phyloP scores from a whole-genome alignment of 768 basidiomycete species.

The Xanthoconium purpureum region DNA sequence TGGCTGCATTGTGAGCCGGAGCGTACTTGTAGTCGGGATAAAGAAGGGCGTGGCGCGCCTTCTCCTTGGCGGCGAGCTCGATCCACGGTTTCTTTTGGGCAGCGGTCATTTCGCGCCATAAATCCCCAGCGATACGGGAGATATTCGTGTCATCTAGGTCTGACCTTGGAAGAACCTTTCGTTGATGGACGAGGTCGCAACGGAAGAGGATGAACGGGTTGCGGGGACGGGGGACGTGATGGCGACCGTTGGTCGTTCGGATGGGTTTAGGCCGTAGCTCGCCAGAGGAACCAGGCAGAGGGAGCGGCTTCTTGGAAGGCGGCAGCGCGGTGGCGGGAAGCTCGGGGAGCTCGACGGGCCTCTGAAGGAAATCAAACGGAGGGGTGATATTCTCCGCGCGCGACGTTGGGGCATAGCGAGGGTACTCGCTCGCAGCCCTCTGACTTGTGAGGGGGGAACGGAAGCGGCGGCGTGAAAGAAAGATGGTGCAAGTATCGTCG shows the following conservation, averaged over 20 bases:
- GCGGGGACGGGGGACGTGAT: conserved; percentile 67
- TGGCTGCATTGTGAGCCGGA: conserved; percentile 25
- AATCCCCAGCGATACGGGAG: conserved; percentile 59
- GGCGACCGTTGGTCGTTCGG: conserved; percentile 17
- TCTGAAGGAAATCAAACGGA: conserved; percentile 6
- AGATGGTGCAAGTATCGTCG: conserved; percentile 30
- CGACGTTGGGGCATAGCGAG: conserved; percentile 2
- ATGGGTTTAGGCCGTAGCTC: conserved; percentile 13
- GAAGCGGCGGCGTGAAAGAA: conserved; percentile 22
- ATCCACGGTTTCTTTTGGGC: conserved; percentile 50
- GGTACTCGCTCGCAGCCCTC: conserved; percentile 9
- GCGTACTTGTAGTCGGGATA: conserved; percentile 47
- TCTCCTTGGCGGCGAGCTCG: conserved; percentile 48
- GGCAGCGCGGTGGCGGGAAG: neutral
- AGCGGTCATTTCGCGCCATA: conserved; percentile 59
- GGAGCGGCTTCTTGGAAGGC: conserved; percentile 17
- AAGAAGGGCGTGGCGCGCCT: conserved; percentile 37
- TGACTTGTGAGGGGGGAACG: conserved; percentile 8
- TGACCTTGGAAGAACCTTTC: conserved; percentile 49
- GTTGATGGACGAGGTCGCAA: conserved; percentile 65
- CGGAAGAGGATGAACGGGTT: conserved; percentile 83
- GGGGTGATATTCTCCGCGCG: conserved; percentile 11
- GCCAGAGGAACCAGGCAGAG: conserved; percentile 25
- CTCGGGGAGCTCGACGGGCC: conserved; percentile 5
- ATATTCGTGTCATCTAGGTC: conserved; percentile 69